Base-by-base conservation (phyloP, 176 grass and related monocot species). In the Zea luxurians region DNA sequence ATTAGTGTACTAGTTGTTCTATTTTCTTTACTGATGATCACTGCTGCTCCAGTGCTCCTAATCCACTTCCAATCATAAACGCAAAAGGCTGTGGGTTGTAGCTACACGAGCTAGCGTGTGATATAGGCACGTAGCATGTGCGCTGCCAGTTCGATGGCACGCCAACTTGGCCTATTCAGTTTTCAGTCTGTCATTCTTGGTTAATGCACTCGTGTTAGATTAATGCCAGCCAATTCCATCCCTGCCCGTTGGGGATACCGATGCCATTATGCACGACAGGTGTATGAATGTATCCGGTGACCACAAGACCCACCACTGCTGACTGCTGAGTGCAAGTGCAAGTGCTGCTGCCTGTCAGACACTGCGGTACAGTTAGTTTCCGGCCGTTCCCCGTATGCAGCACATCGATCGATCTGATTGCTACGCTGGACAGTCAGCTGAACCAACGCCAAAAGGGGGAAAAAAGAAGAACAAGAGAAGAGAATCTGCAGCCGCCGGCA, bases 401-500 rank as follows among this genome's bases (percentile, higher is more conserved):
- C 12, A 17, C 76, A 40, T 48, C 27, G 27, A 27, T 27, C 20
- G 21, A 48, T 37, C n/a, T 18, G 43, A 45, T 68, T 79, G 61
- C 9, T 67, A 15, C 5, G 48, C 9, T 82, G 50, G 61, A 87
- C 44, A 34, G 67, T 78, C 75, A 71, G 57, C 8, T 48, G 12
- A 10, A 75, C 17, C 53, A 43, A 55, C 53, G 54, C 81, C 20
- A 54, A 50, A 88, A 80, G 61, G 16, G 45, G 9, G 54, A 58
- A 70, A 27, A 27, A 27, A 27, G 27, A 27, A 27, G 27, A 27
- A 27, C 0, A 27, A 27, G 27, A 27, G 27, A 27, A 27, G 57
- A 81, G 73, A 89, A 89, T 85, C 87, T 66, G 60, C 68, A 48
- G 47, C 68, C 68, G 82, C 62, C 59, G 8, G 62, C 77, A 65